Percentiles rank a stretch among this genome's conserved stretches.
phyloP scores from a whole-genome alignment of 225 moss, liverwort and hornwort species.

The Polytrichum commune region DNA sequence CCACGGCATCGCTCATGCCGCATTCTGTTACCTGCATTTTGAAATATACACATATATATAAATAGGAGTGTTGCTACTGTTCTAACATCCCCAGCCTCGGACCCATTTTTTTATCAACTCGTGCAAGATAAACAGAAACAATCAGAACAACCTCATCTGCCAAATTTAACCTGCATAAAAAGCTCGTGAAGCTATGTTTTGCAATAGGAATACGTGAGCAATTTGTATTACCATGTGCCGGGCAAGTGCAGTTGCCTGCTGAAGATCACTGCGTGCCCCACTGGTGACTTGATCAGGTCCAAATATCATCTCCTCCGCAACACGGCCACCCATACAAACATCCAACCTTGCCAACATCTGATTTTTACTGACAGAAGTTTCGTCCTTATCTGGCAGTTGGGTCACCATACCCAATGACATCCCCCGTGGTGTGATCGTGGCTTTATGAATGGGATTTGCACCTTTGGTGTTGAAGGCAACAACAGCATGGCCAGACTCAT shows the following conservation, averaged over 20 bases:
- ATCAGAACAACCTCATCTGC: too few species aligned
- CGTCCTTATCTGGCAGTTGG: constrained; percentile 97
- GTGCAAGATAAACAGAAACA: too few species aligned
- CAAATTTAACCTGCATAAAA: too few species aligned
- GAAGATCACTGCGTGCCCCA: constrained; percentile 97
- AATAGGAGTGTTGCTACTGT: too few species aligned
- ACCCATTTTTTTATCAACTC: too few species aligned
- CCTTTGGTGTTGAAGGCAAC: constrained; percentile 92
- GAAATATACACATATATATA: not conserved
- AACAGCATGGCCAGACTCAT: constrained; percentile 98
- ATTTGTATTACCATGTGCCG: constrained; percentile 78
- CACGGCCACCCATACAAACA: constrained; percentile 99
- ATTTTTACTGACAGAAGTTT: constrained; percentile 94
- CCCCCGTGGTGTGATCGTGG: constrained; percentile 95
- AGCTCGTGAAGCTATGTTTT: too few species aligned
- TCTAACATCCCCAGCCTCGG: too few species aligned
- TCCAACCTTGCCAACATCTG: constrained; percentile 96
- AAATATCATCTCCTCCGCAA: constrained; percentile 96
- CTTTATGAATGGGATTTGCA: constrained; percentile 98
- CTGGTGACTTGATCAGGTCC: constrained; percentile 95
- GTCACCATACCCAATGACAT: constrained; percentile 99
- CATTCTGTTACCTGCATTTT: constrained; percentile 90
- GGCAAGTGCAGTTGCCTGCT: constrained; percentile 97
- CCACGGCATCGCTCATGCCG: constrained; percentile 95
- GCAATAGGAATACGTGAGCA: not conserved